Percentiles rank a stretch among this genome's conserved stretches.
phyloP scores from a whole-genome alignment of 768 basidiomycete species.

The Podaxis rugospora region DNA sequence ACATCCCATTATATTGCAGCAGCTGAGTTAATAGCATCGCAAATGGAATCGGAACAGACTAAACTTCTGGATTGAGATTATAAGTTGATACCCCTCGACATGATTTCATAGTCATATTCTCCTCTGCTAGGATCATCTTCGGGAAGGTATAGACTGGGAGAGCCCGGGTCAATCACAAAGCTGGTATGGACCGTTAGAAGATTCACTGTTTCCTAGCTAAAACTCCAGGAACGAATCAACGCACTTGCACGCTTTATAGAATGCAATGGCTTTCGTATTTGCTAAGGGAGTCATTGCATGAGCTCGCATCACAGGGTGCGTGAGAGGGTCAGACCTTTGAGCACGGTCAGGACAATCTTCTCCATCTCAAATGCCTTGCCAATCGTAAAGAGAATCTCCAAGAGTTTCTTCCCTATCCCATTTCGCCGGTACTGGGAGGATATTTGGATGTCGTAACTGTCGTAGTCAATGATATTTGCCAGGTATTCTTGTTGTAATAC shows the following conservation, averaged over 20 bases:
- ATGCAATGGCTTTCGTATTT: conserved; percentile 28
- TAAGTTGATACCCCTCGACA: conserved; percentile 27
- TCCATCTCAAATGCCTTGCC: conserved; percentile 53
- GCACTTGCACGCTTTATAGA: conserved; percentile 57
- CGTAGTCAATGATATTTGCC: neutral
- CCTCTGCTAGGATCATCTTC: conserved; percentile 25
- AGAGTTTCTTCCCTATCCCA: conserved; percentile 58
- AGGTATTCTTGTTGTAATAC: neutral
- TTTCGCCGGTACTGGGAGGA: conserved; percentile 33
- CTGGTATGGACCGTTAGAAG: conserved; percentile 25
- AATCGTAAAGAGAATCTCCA: conserved; percentile 45
- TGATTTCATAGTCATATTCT: conserved; percentile 41
- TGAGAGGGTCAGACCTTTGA: conserved; percentile 49
- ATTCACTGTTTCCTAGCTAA: neutral
- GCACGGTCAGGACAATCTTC: conserved; percentile 71
- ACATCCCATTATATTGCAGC: neutral
- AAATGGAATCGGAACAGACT: too few relatives aligned
- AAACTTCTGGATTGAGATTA: neutral
- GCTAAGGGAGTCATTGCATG: neutral
- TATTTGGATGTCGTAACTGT: conserved; percentile 79
- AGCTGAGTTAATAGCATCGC: neutral
- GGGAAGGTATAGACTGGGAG: conserved; percentile 35
- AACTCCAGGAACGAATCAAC: conserved; percentile 12
- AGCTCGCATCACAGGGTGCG: neutral
- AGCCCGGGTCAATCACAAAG: conserved; percentile 48